Base-by-base conservation (phyloP, 176 grass and related monocot genomes). In the Paspalum notatum region DNA sequence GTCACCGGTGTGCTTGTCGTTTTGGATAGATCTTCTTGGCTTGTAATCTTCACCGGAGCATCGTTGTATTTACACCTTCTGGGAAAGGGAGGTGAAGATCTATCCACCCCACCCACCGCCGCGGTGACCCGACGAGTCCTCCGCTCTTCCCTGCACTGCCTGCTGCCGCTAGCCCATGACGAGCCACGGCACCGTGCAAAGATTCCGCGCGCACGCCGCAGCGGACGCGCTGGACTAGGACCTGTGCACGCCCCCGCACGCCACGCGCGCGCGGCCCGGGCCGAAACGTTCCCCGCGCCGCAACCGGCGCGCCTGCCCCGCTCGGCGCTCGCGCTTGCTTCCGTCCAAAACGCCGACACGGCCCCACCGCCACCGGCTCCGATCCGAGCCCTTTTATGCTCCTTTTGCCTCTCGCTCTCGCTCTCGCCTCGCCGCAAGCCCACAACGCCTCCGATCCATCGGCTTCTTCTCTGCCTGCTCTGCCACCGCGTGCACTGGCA, bases 181-280 rank as follows among this genome's bases (percentile, higher is more conserved):
- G 32, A 55, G 27, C 60, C 60, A 73, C 18, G 77, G 47, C 20
- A 37, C 55, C 75, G 57, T 58, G 77, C 77, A 49, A 75, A 87
- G 83, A 82, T 83, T 86, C 78, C 78, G 37, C 60, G 49, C 53
- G 48, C 86, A 72, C 48, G 57, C 1, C 57, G 40, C 25, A 10
- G 25, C 5, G 22, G 25, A 65, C 21, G 9, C 16, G 48, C 47
- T 76, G 27, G 71, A 27, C 32, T n/a, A n/a, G n/a, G n/a, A n/a
- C n/a, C n/a, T n/a, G 86, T 66, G 74, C 86, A 83, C 73, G 85
- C 73, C 12, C 48, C 37, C 64, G 41, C 77, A 75, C 68, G 27
- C 32, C 32, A 24, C 49, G 0, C 1, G 5, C 14, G 12, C 8
- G 16, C 15, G 59, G 4, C 20, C 17, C 61, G 20, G 3, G 15